Percentiles rank a stretch among this genome's conserved stretches.
Conservation (phyloP, 495 filamentous ascomycete species). For the Neurospora tetrasperma region DNA sequence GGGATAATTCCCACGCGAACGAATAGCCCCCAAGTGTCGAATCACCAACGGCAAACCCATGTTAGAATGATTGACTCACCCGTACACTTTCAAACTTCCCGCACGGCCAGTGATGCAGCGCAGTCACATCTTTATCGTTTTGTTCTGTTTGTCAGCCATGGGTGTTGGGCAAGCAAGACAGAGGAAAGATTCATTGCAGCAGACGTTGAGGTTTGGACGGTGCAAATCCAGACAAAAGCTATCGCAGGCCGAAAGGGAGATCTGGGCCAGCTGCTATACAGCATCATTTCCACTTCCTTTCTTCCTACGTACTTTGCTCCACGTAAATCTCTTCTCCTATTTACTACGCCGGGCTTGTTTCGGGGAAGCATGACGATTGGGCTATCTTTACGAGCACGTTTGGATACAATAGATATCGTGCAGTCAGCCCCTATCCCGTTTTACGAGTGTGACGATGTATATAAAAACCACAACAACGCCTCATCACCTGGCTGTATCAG, state of each 20-base stretch:
- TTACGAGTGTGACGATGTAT: neutral
- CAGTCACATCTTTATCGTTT: neutral
- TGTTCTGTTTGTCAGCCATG: neutral
- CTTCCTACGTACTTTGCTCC: neutral
- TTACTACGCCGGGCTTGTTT: neutral
- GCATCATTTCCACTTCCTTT: neutral
- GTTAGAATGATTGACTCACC: neutral
- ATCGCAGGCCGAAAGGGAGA: neutral
- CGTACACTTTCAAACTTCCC: neutral
- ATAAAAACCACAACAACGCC: neutral
- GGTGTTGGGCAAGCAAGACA: neutral
- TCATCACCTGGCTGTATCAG: neutral
- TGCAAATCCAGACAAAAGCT: neutral
- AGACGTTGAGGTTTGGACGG: neutral
- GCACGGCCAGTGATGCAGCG: neutral
- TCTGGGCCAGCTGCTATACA: neutral
- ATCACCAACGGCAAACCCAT: neutral
- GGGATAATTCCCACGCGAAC: neutral
- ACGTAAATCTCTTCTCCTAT: neutral
- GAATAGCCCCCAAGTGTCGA: neutral
- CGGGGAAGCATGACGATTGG: neutral
- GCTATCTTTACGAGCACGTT: neutral
- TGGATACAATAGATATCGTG: neutral
- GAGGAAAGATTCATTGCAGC: neutral
- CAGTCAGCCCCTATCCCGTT: neutral